These are phyloP conservation scores for Xylaria sp. DNA, from an alignment of 2,329 filamentous ascomycete species.

Conservation along the genomic window DNA sequence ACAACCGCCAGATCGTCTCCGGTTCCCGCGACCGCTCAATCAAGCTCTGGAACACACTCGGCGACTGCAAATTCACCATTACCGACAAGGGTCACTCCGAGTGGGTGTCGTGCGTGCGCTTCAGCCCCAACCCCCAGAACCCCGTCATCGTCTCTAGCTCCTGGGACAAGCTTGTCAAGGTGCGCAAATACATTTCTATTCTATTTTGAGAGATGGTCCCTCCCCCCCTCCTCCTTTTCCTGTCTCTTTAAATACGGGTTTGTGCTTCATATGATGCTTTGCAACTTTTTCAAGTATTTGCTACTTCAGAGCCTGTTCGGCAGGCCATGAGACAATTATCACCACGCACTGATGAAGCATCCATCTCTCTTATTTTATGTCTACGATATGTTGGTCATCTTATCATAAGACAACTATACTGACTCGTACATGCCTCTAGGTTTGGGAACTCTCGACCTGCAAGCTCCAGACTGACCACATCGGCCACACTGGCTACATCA, in stretches of 20 bases:
- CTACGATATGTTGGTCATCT: constrained; percentile 3
- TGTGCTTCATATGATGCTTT: constrained; percentile 84
- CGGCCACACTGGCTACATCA: constrained; percentile 99
- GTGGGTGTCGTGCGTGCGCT: constrained; percentile 99
- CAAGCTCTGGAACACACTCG: constrained; percentile 99
- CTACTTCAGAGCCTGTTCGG: constrained; percentile 97
- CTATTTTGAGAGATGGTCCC: constrained; percentile 16
- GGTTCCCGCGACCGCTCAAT: constrained; percentile 98
- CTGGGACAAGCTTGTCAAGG: constrained; percentile 99
- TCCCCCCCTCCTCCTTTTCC: neutral
- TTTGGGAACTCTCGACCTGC: constrained; percentile 99
- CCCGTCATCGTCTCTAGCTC: constrained; percentile 98
- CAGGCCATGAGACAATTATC: constrained; percentile 97
- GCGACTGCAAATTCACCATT: constrained; percentile 99
- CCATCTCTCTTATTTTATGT: constrained; percentile 25
- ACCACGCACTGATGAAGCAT: constrained; percentile 81
- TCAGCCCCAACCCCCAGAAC: constrained; percentile 99
- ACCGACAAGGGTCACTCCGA: constrained; percentile 99
- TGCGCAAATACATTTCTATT: constrained; percentile 63
- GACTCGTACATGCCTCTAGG: constrained; percentile 65
- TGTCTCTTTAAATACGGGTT: neutral
- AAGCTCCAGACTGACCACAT: constrained; percentile 99
- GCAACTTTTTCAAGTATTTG: constrained; percentile 93
- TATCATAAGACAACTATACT: constrained; percentile 37
- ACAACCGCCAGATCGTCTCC: constrained; percentile 99